A percentile compares a stretch with the other conserved stretches of the same genome.
Conservation (phyloP, 805 yeast species). For the Jamesozyma jinghongensis region DNA sequence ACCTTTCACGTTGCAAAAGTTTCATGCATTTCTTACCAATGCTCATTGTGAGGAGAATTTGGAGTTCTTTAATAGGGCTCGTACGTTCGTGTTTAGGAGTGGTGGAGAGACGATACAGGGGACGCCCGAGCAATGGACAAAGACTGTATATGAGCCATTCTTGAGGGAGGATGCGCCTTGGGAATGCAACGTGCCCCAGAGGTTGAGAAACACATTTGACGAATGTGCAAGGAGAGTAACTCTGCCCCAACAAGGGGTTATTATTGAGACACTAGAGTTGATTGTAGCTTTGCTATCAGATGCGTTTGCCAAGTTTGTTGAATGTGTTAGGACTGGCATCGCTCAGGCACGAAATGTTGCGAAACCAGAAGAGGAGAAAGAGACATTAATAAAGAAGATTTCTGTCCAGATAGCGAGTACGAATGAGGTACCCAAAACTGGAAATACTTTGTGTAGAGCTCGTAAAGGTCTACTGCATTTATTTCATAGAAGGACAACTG, state of each 20-base stretch:
- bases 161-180: slow-evolving; percentile 20
- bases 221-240: slow-evolving; percentile 8
- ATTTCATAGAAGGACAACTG: too few species aligned
- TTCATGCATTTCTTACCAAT: slow-evolving; percentile 16
- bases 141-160: slow-evolving; percentile 16
- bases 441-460: background rate
- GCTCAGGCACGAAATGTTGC: too few species aligned
- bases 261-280: slow-evolving; percentile 21
- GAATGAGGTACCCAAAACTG: background rate
- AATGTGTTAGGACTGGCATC: too few species aligned
- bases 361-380: too few species aligned
- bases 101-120: background rate
- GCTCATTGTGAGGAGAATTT: slow-evolving; percentile 29
- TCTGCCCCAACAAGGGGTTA: slow-evolving; percentile 13
- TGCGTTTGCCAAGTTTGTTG: slow-evolving; percentile 17
- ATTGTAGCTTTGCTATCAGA: slow-evolving; percentile 21
- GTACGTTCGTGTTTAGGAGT: background rate
- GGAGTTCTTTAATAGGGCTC: slow-evolving; percentile 16
- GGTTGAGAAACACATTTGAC: slow-evolving; percentile 16
- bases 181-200: slow-evolving; percentile 27
- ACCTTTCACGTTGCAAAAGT: slow-evolving; percentile 14
- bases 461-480: too few species aligned
- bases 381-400: too few species aligned
- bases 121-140: slow-evolving; percentile 14
- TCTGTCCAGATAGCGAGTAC: too few species aligned